Evolutionary conservation across 1,139 yeast genomes (phyloP), one percentile per base, ranked within the genome.

Genomic region (Yamadazyma diddensiae): DNA sequence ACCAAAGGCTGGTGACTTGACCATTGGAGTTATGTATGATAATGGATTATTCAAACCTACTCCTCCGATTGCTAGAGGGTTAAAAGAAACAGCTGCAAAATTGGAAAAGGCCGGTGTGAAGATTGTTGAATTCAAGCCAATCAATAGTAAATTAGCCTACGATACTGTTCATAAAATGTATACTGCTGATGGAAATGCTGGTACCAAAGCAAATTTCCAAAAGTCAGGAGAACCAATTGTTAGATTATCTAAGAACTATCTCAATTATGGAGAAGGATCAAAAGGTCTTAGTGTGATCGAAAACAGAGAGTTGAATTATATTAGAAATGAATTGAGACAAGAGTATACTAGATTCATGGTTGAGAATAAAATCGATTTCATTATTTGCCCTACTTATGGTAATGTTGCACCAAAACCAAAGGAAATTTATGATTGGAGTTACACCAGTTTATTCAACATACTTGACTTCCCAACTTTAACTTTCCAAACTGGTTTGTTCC

Each of bases 371-470:
- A 72, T 83, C 30, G 94, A 84, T 49, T 77, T 80, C 47, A 67
- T 84, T 36, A 58, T 84, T 29, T 67, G 81, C 31, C 94, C 94
- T 29, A 69, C 79, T 3, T 79, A 80, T 51, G 74, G 74, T 37
- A 83, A 82, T 38, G 82, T 80, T 34, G 88, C 94, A 4, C 86
- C 90, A 12, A 73, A 69, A 31, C 77, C 80, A 12, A 79, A 75
- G 29, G 72, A 73, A 33, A 72, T 82, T 10, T 74, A 72, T 51
- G 80, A 81, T 57, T 82, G 92, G 92, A 82, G 87, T 4, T 82
- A 82, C 59, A 81, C 88, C 9, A 56, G 85, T 1, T 69, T 82
- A 43, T 82, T 78, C 68, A 81, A 80, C 52, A 52, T 80, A 35
- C 56, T 79, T 43, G 87, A 81, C 50, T 65, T 76, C 46, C 83